Evolutionary conservation across 2,329 filamentous ascomycete genomes (phyloP).

Genomic region (Fusarium protoensiforme): DNA sequence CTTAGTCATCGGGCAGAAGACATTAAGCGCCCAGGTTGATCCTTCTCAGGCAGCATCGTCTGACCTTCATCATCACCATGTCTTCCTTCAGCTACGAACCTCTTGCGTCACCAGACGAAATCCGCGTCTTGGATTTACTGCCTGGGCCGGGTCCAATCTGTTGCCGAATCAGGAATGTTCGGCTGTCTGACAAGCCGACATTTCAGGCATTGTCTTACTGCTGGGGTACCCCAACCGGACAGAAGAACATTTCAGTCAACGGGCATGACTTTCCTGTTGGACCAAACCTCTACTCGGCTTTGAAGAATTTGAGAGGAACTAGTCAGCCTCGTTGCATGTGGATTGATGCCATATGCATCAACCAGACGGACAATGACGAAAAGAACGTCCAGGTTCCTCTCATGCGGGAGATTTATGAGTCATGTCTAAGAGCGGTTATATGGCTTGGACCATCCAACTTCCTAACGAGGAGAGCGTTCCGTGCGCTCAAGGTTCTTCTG

Average conservation of each 20-base stretch:
- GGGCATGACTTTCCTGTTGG: not conserved
- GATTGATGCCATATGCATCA: not conserved
- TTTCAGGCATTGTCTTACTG: slow-evolving; percentile 11
- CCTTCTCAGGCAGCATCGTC: not conserved
- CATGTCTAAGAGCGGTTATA: not conserved
- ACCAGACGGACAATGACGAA: not conserved
- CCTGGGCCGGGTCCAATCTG: not conserved
- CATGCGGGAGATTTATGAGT: slow-evolving; percentile 6
- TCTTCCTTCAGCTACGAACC: not conserved
- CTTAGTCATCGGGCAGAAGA: not conserved
- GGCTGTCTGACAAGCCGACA: not conserved
- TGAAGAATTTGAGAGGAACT: not conserved
- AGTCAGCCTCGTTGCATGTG: not conserved
- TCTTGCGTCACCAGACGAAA: not conserved
- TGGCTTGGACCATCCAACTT: not conserved
- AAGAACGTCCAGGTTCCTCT: slow-evolving; percentile 1
- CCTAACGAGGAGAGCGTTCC: not conserved
- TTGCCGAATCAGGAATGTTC: not conserved
- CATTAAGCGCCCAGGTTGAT: not conserved
- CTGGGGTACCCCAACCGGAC: not conserved
- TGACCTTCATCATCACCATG: not conserved
- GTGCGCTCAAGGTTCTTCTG: not conserved
- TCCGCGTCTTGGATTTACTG: not conserved
- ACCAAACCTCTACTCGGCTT: not conserved
- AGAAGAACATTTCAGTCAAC: not conserved